Percentiles rank a stretch among this genome's conserved stretches.
These are phyloP conservation scores for Vitis rupestris DNA, from an alignment of 164 flowering plant genomes.

Conservation along the genomic window DNA sequence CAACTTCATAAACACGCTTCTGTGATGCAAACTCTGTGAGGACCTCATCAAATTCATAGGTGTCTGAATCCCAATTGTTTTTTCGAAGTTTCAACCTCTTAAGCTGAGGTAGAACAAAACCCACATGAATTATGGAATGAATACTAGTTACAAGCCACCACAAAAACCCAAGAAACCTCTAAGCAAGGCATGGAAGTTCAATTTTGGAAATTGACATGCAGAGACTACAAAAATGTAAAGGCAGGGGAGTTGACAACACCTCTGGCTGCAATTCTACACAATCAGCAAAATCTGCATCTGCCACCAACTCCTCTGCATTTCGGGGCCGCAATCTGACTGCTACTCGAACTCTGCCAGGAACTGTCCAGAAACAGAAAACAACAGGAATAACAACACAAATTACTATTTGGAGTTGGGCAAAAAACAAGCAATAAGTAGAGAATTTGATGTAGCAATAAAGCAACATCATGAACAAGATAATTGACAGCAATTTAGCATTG, in stretches of 20 bases:
- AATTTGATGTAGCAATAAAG: too few relatives aligned
- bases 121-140: neutral
- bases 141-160: neutral
- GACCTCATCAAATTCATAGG: slow-evolving; percentile 96
- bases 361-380: slow-evolving; percentile 25
- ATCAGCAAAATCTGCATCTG: slow-evolving; percentile 99
- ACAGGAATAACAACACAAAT: neutral
- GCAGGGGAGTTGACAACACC: slow-evolving; percentile 33
- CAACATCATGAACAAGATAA: too few relatives aligned
- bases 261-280: slow-evolving; percentile 98
- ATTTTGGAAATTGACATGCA: neutral
- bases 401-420: too few relatives aligned
- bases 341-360: slow-evolving; percentile 93
- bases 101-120: slow-evolving; percentile 48
- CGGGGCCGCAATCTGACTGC: slow-evolving; percentile 92
- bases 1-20: slow-evolving; percentile 98
- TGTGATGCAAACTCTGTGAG: slow-evolving; percentile 98
- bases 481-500: too few relatives aligned
- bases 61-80: slow-evolving; percentile 98
- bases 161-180: neutral
- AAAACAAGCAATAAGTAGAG: too few relatives aligned
- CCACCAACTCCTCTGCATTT: slow-evolving; percentile 80
- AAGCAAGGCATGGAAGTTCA: neutral
- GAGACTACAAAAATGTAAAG: neutral
- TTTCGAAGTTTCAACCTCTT: slow-evolving; percentile 91